Evolutionary conservation across 257 asterid species (phyloP), one percentile per base, ranked within the genome.

Genomic region (Solanum piurae): DNA sequence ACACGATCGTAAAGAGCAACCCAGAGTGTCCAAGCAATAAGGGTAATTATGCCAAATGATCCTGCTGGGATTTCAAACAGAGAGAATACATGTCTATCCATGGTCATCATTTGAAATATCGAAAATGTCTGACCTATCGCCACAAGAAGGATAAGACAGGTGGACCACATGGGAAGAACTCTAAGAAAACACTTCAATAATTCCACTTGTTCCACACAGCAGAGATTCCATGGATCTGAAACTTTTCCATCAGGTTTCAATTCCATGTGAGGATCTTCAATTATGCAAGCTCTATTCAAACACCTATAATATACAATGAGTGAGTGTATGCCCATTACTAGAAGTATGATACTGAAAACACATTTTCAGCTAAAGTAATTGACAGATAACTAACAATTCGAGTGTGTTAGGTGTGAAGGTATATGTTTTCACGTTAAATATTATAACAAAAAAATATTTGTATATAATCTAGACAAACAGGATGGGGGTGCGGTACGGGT

Each of bases 11-110:
- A 89, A 5, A 89, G 16, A n/a, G 25, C 82, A 11, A 72, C 36
- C 89, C 89, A 86, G 3, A 86, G 8, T 55, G 86, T 83, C 73
- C 75, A 66, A 33, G 86, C 62, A 8, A 83, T 12, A 38, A 87
- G 6, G 25, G 36, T 2, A 37, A 89, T 83, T 40, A 87, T 40
- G 40, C 55, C 42, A 38, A 89, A 86, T 37, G 89, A 89, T 76
- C 89, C 91, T 27, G 91, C 87, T 34, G 91, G 89, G 14, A 89
- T 86, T 71, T 89, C 87, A 21, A 89, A 60, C 10, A 55, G 25
- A 55, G 64, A 55, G 25, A 55, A 55, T 55, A 55, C 23, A 21
- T 55, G 64, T 55, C 64, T 55, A 55, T 55, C 64, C 64, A 55
- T 55, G 25, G 64, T 55, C 64, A 55, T 55, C 64, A 55, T 55